These are phyloP conservation scores for Acanthamoeba divionensis DNA, from an alignment of 208 protist genomes.

Conservation along the genomic window DNA sequence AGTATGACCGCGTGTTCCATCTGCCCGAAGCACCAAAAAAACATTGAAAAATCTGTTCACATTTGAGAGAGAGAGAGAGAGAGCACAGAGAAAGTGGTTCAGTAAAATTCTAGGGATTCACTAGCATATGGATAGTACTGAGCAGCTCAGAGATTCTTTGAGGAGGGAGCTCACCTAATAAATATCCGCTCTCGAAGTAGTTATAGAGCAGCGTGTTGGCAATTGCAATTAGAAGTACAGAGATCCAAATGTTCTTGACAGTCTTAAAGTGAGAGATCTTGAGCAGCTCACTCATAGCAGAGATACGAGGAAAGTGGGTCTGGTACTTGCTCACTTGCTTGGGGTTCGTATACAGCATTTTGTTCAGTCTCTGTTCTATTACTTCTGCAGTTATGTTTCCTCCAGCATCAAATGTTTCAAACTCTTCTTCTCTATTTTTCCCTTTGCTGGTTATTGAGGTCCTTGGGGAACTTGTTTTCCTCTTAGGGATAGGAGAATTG, in stretches of 20 bases:
- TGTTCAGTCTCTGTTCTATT: conserved; percentile 9
- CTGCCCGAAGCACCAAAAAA: conserved; percentile 20
- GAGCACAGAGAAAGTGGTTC: not conserved
- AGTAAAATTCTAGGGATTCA: not conserved
- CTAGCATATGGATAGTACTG: not conserved
- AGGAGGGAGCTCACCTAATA: not conserved
- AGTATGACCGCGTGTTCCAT: conserved; percentile 11
- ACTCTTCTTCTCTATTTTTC: not conserved
- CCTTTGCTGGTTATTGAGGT: too few relatives aligned
- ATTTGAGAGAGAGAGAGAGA: not conserved
- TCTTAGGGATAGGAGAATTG: not conserved
- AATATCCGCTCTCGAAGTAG: conserved; percentile 27
- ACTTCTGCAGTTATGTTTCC: not conserved
- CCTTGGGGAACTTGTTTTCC: not conserved
- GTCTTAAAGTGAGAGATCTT: conserved; percentile 50
- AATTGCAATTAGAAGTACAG: conserved; percentile 18
- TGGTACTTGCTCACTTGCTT: conserved; percentile 35
- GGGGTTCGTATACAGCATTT: not conserved
- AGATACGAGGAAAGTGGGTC: conserved; percentile 27
- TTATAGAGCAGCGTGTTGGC: conserved; percentile 45
- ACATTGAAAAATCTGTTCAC: not conserved
- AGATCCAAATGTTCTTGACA: conserved; percentile 46
- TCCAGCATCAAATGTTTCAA: not conserved
- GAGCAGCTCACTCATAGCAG: conserved; percentile 26
- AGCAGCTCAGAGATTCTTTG: not conserved